A percentile compares a stretch with the other conserved stretches of the same genome.
phyloP scores from a whole-genome alignment of 306 rosid species.

The Morella rubra region DNA sequence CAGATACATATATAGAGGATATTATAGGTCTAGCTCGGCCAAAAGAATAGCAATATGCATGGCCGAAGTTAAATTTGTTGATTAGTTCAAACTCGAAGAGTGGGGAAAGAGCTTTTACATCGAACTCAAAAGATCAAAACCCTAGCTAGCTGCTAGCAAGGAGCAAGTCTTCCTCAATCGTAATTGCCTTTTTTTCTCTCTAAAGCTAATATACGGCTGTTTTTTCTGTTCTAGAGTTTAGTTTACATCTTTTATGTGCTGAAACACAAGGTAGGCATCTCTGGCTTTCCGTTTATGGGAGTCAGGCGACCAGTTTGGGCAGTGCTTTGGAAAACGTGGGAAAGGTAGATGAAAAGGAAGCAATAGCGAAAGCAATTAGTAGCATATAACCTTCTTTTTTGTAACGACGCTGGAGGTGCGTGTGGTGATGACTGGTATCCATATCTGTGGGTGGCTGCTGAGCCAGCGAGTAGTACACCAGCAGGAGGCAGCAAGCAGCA shows the following conservation, averaged over 20 bases:
- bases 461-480: background rate
- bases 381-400: background rate
- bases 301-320: slow-evolving; percentile 41
- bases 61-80: background rate
- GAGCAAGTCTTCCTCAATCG: slow-evolving; percentile 28
- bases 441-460: slow-evolving; percentile 11
- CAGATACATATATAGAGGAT: too few relatives aligned
- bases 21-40: too few relatives aligned
- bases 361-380: background rate
- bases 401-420: background rate
- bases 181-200: background rate
- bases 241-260: slow-evolving; percentile 52
- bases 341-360: slow-evolving; percentile 1
- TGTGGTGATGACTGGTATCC: background rate
- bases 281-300: slow-evolving; percentile 52
- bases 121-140: slow-evolving; percentile 26
- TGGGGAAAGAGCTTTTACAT: background rate
- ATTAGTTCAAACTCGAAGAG: background rate
- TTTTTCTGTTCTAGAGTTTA: slow-evolving; percentile 51
- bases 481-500: background rate
- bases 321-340: slow-evolving; percentile 38
- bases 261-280: slow-evolving; percentile 59
- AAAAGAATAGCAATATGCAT: too few relatives aligned
- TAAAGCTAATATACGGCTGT: background rate
- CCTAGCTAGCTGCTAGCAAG: slow-evolving; percentile 16